phyloP scores from a whole-genome alignment of 192 early-diverging fungal genomes.

The Coemansia sp. region DNA sequence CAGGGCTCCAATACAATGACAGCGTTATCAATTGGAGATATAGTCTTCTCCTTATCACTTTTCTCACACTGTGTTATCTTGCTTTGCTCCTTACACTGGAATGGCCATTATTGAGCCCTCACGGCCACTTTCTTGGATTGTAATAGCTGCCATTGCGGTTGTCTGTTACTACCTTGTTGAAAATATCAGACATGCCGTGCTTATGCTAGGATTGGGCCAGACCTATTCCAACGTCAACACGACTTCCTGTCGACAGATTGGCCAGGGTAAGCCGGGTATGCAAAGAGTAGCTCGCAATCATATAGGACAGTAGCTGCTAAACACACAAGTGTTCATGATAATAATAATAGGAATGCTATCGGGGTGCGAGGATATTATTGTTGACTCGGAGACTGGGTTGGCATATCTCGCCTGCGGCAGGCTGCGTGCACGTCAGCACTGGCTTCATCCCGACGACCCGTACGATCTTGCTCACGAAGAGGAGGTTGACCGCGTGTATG shows the following conservation, averaged over 20 bases:
- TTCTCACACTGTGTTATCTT: not conserved
- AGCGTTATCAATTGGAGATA: no score
- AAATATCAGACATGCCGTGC: conserved; percentile 11
- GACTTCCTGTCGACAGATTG: conserved; percentile 48
- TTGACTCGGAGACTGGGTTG: conserved; percentile 59
- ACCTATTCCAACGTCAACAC: conserved; percentile 33
- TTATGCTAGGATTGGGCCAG: conserved; percentile 27
- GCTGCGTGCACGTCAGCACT: conserved; percentile 48
- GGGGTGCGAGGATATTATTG: conserved; percentile 63
- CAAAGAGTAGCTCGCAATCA: not conserved
- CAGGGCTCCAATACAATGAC: no score
- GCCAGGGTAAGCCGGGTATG: conserved; percentile 20
- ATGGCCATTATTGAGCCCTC: not conserved
- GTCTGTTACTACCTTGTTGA: conserved; percentile 8
- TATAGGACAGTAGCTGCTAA: not conserved
- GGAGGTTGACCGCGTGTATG: conserved; percentile 53
- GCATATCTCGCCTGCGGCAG: conserved; percentile 62
- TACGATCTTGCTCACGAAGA: conserved; percentile 39
- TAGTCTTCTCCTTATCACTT: not conserved
- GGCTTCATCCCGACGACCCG: conserved; percentile 52
- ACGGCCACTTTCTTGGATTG: not conserved
- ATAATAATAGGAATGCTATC: conserved; percentile 31
- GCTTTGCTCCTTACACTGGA: not conserved
- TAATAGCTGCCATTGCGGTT: not conserved
- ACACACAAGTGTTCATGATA: not conserved